phyloP scores from a whole-genome alignment of 176 grass and related monocot species.

The Alopecurus myosuroides region DNA sequence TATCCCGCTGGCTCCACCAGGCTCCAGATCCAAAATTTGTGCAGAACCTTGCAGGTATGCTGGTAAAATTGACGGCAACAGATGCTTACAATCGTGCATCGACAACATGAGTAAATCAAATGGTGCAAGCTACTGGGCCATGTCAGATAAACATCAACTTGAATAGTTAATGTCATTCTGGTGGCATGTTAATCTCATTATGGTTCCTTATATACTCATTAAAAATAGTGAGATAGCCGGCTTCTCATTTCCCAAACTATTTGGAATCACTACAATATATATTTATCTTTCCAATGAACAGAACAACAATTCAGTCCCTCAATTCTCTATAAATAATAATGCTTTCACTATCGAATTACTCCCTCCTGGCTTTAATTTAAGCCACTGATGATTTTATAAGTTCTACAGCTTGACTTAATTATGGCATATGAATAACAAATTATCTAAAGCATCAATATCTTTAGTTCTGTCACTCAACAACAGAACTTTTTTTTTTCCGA shows the following conservation, averaged over 20 bases:
- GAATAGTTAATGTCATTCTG: neutral
- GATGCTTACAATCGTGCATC: neutral
- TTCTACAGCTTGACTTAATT: neutral
- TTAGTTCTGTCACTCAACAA: neutral
- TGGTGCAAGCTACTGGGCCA: neutral
- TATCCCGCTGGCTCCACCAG: no score
- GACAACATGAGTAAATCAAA: neutral
- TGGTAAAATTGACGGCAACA: neutral
- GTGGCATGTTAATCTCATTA: neutral
- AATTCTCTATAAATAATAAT: neutral
- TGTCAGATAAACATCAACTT: constrained; percentile 10
- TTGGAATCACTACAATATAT: neutral
- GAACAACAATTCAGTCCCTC: neutral
- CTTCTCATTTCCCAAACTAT: neutral
- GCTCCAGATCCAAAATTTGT: no score
- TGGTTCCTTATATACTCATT: neutral
- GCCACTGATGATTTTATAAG: neutral
- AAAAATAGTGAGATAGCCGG: neutral
- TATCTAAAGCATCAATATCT: neutral
- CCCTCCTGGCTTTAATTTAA: neutral
- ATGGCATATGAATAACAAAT: neutral
- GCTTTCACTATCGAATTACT: neutral
- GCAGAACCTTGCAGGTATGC: neutral
- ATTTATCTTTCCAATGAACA: neutral
- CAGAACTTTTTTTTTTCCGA: neutral